Evolutionary conservation across 2,329 filamentous ascomycete genomes (phyloP).

Genomic region (Apiospora saccharicola): DNA sequence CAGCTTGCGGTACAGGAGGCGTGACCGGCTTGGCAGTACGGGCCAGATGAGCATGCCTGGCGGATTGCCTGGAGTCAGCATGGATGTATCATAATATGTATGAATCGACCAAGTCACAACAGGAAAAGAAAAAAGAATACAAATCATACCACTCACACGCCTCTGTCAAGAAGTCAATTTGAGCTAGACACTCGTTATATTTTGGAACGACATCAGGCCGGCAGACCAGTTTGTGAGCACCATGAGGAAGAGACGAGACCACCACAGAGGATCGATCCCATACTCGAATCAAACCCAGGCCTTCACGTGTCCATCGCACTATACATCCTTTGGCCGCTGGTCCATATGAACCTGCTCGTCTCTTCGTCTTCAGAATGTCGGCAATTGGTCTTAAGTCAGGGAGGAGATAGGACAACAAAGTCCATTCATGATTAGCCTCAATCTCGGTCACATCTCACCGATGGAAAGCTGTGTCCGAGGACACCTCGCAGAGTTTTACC

Average conservation of each 20-base stretch:
- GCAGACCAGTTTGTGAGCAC: too few species aligned
- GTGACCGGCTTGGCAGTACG: constrained; percentile 43
- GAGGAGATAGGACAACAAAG: too few species aligned
- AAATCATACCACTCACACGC: neutral
- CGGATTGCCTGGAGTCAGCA: constrained; percentile 50
- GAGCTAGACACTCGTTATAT: neutral
- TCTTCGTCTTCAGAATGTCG: too few species aligned
- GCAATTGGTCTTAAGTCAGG: neutral
- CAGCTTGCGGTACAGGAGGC: constrained; percentile 49
- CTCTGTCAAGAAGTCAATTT: neutral
- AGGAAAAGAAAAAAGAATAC: neutral
- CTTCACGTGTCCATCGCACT: too few species aligned
- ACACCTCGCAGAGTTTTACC: too few species aligned
- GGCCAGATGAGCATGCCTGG: constrained; percentile 55
- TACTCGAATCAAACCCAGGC: neutral
- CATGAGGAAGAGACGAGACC: too few species aligned
- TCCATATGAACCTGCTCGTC: too few species aligned
- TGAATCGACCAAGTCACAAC: neutral
- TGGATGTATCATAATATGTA: constrained; percentile 33
- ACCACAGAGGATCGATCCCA: neutral
- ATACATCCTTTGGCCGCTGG: too few species aligned
- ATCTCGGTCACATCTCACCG: neutral
- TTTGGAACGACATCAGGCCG: too few species aligned
- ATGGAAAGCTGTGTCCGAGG: too few species aligned
- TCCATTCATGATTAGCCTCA: too few species aligned